These are phyloP conservation scores for Phaeolepiota aurea DNA, from an alignment of 768 basidiomycete species.

Conservation along the genomic window DNA sequence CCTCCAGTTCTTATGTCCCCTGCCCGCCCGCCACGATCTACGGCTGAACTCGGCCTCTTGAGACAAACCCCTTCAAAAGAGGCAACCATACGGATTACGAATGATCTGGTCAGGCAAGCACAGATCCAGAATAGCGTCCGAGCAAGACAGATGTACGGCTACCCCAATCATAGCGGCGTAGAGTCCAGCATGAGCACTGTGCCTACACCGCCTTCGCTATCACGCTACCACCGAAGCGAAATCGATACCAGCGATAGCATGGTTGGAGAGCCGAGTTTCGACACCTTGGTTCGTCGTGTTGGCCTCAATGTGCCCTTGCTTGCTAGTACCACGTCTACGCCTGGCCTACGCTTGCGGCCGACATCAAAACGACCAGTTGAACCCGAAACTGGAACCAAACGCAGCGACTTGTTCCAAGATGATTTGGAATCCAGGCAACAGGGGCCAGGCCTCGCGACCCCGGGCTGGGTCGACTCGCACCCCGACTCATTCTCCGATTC, in stretches of 20 bases:
- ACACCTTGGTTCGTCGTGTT: conserved; percentile 62
- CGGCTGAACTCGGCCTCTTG: conserved; percentile 37
- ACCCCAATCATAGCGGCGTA: conserved; percentile 18
- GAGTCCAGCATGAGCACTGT: conserved; percentile 66
- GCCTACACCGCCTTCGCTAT: conserved; percentile 63
- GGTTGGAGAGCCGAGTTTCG: conserved; percentile 49
- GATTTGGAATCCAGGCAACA: neutral
- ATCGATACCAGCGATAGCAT: conserved; percentile 37
- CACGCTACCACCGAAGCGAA: conserved; percentile 48
- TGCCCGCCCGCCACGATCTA: conserved; percentile 39
- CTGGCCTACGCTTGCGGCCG: conserved; percentile 22
- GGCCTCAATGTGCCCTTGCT: conserved; percentile 34
- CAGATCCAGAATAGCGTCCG: conserved; percentile 28
- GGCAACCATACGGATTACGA: conserved; percentile 62
- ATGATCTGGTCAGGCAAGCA: conserved; percentile 51
- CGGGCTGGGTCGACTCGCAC: neutral
- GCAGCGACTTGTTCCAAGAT: conserved; percentile 2
- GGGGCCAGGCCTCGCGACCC: neutral
- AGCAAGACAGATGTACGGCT: conserved; percentile 15
- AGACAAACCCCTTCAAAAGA: conserved; percentile 65
- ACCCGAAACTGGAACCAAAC: conserved; percentile 1
- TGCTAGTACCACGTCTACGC: conserved; percentile 15
- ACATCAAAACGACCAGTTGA: conserved; percentile 6
- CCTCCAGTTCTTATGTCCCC: conserved; percentile 52
- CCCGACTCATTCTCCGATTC: conserved; percentile 43